phyloP scores from a whole-genome alignment of 2,329 filamentous ascomycete genomes.

The Fusarium sp. region DNA sequence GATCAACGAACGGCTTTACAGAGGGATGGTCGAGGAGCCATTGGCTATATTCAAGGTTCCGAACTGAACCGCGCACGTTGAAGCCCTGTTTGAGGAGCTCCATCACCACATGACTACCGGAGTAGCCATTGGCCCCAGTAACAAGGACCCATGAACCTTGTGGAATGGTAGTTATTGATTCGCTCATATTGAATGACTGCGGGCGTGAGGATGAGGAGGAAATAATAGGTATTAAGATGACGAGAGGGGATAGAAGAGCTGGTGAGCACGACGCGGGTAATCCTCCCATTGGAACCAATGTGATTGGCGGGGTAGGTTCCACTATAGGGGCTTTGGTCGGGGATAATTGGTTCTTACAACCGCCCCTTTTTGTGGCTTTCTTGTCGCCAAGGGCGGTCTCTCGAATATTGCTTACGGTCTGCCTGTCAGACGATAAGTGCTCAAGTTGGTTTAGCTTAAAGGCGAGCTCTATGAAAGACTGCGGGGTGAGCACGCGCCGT shows the following conservation, averaged over 20 bases:
- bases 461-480: neutral
- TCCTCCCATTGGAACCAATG: neutral
- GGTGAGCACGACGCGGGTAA: neutral
- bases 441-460: neutral
- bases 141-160: neutral
- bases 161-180: neutral
- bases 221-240: neutral
- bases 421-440: neutral
- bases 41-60: neutral
- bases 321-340: neutral
- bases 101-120: neutral
- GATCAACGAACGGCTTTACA: slow-evolving; percentile 1
- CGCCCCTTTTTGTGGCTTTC: neutral
- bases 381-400: neutral
- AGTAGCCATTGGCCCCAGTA: slow-evolving; percentile 5
- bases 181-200: neutral
- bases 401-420: neutral
- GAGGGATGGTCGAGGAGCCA: slow-evolving; percentile 3
- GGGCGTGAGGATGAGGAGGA: neutral
- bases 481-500: neutral
- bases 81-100: neutral
- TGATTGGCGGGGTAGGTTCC: neutral
- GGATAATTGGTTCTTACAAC: neutral
- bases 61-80: slow-evolving; percentile 4
- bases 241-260: neutral